phyloP scores from a whole-genome alignment of 2,329 filamentous ascomycete species.

The Catunica adiposa region DNA sequence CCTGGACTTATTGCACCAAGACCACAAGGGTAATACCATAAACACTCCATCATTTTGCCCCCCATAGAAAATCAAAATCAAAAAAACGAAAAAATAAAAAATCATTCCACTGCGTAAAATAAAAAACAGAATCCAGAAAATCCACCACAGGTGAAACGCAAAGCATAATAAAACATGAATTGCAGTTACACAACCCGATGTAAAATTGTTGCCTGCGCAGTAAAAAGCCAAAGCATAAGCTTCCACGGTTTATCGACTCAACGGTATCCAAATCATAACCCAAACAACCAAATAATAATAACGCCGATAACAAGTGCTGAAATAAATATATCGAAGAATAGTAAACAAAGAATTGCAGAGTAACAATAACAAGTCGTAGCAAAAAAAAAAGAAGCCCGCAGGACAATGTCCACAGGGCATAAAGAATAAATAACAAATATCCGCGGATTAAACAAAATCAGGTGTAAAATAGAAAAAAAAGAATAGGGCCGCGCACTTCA shows the following conservation, averaged over 20 bases:
- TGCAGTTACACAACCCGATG: neutral
- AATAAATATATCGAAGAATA: slow-evolving; percentile 1
- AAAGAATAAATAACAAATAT: neutral
- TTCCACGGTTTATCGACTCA: slow-evolving; percentile 10
- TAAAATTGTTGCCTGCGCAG: neutral
- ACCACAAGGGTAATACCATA: neutral
- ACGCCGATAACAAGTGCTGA: slow-evolving; percentile 12
- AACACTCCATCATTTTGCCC: slow-evolving; percentile 11
- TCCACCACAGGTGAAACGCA: neutral
- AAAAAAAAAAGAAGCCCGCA: neutral
- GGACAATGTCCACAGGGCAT: neutral
- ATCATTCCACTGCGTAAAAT: slow-evolving; percentile 13
- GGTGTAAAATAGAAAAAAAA: slow-evolving; percentile 16
- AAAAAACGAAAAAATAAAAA: slow-evolving; percentile 7
- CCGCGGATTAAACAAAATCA: slow-evolving; percentile 2
- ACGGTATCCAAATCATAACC: slow-evolving; percentile 8
- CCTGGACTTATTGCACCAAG: no score
- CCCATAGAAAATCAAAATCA: slow-evolving; percentile 6
- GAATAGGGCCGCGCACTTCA: slow-evolving; percentile 11
- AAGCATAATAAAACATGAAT: slow-evolving; percentile 4
- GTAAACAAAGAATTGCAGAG: neutral
- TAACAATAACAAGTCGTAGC: neutral
- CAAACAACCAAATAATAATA: slow-evolving; percentile 9
- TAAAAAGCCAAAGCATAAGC: slow-evolving; percentile 3
- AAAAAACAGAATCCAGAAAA: slow-evolving; percentile 5